Evolutionary conservation across 768 basidiomycete species (phyloP), one percentile per base, ranked within the genome.

Genomic region (Phanerochaete sordida): DNA sequence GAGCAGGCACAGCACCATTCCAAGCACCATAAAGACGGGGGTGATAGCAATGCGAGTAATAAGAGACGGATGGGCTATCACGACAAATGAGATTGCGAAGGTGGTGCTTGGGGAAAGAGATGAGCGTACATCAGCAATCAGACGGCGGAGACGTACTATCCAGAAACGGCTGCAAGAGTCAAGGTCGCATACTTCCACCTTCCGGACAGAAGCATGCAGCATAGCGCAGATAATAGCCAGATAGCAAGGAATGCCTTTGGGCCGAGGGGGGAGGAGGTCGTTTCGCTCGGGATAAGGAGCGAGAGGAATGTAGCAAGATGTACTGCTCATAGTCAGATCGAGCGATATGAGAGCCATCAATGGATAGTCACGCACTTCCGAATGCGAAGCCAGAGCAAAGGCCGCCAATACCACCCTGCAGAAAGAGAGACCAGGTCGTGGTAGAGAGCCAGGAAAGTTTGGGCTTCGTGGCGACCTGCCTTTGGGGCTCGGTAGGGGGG

Each of bases 371-470:
- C 82, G 35, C 67, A 88, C 87, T 66, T 57, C 86, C 87, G 64
- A 86, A 85, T 2, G 76, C 71, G 70, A 79, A 88, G 26, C 87
- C 88, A 19, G 74, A 70, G 15, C 79, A 76, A 23, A 87, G 61
- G 16, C 88, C 88, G 55, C 88, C 87, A 21, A 88, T 61, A 2
- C 87, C 87, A 47, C 87, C 86, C 67, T 82, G 83, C 11, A 88
- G 70, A 11, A 74, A 66, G 68, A 76, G 82, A 30, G 61, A 68
- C 27, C 73, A 67, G n/a, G 63, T 69, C 24, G 69, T 71, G 24
- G 69, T 71, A 51, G 56, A 62, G 19, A 53, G 11, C n/a, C 47
- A 57, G 54, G 28, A 44, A 57, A 59, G 69, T 73, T 64, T 70
- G 72, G 45, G 21, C 61, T 57, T 8, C 59, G 60, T 5, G 28